Percentiles rank a stretch among this genome's conserved stretches.
Evolutionary conservation across 2,329 filamentous ascomycete genomes (phyloP).

Genomic region (Ceratocystis cubensis): DNA sequence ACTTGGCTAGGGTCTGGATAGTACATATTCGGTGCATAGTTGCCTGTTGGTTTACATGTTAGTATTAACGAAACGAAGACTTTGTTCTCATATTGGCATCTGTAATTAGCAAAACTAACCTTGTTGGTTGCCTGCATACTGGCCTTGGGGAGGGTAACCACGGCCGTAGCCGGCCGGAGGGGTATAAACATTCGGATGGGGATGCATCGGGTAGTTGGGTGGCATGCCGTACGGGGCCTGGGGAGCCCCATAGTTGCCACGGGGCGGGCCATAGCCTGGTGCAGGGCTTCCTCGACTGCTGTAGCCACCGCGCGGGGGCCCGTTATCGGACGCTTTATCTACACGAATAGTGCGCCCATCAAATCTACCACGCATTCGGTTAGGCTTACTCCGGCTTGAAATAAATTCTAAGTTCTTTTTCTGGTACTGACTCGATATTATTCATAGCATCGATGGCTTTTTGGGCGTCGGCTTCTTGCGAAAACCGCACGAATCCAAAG

Average conservation of each 20-base stretch:
- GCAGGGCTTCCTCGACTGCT: constrained; percentile 32
- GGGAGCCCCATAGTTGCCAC: constrained; percentile 33
- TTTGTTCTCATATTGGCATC: neutral
- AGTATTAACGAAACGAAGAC: neutral
- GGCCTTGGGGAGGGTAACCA: constrained; percentile 30
- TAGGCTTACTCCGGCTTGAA: constrained; percentile 8
- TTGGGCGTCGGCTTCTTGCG: constrained; percentile 62
- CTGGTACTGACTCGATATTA: constrained; percentile 63
- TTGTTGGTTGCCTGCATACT: constrained; percentile 31
- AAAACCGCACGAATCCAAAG: constrained; percentile 91
- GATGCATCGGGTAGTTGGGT: constrained; percentile 9
- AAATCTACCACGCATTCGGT: constrained; percentile 47
- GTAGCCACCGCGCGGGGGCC: constrained; percentile 38
- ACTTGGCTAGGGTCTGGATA: constrained; percentile 37
- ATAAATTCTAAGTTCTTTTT: neutral
- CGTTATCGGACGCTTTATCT: constrained; percentile 82
- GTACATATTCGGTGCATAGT: constrained; percentile 18
- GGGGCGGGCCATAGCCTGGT: constrained; percentile 33
- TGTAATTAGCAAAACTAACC: constrained; percentile 28
- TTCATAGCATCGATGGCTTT: constrained; percentile 69
- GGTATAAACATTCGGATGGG: constrained; percentile 30
- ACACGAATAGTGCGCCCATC: constrained; percentile 91
- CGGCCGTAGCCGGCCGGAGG: constrained; percentile 30
- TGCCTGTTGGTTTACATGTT: constrained; percentile 2
- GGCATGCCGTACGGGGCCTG: constrained; percentile 29